Conservation (phyloP, 2,329 filamentous ascomycete genomes). For the Nothopassalora personata region DNA sequence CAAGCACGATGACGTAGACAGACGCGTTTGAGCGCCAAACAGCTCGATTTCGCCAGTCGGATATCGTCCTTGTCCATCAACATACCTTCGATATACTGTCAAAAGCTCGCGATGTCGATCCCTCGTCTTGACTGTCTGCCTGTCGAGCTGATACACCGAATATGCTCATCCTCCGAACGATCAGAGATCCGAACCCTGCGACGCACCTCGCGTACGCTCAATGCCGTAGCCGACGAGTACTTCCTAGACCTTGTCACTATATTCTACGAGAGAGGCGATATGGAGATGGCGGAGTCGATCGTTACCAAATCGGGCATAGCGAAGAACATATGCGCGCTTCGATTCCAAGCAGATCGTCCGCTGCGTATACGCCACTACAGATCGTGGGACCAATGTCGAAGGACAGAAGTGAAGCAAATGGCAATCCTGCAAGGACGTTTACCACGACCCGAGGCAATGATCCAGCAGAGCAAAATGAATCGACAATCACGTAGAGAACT, state of each 20-base stretch:
- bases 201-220: not conserved
- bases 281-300: no score
- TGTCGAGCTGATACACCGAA: not conserved
- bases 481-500: not conserved
- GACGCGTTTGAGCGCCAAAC: no score
- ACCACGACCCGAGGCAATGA: not conserved
- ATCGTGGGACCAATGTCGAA: not conserved
- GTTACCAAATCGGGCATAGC: not conserved
- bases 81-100: not conserved
- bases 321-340: not conserved
- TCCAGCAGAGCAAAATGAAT: not conserved
- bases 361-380: not conserved
- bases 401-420: not conserved
- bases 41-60: no score
- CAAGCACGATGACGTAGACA: not conserved
- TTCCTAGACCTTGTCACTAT: not conserved
- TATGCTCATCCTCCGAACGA: not conserved
- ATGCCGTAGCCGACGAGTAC: not conserved
- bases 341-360: not conserved
- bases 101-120: not conserved
- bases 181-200: not conserved
- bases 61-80: not conserved
- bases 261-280: not conserved
- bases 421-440: not conserved
- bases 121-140: not conserved